These are phyloP conservation scores for Styphnolobium japonicum DNA, from an alignment of 306 rosid species.

Conservation along the genomic window DNA sequence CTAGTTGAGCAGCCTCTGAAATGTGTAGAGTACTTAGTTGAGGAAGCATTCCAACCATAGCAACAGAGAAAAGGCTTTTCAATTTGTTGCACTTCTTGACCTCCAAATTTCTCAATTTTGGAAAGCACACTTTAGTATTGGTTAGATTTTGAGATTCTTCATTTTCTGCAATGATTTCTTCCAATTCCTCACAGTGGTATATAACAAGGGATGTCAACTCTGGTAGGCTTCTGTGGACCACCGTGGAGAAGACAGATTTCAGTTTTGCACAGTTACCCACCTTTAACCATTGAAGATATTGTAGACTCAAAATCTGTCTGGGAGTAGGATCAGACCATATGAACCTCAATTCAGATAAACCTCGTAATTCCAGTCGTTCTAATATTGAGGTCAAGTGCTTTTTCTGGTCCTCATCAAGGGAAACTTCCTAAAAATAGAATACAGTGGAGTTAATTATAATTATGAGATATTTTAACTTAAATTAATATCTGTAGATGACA, in stretches of 20 bases:
- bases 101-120: background rate
- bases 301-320: background rate
- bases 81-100: constrained; percentile 6
- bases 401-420: background rate
- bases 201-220: background rate
- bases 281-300: background rate
- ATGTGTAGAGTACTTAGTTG: background rate
- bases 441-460: background rate
- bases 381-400: background rate
- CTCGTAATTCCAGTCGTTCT: background rate
- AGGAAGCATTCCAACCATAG: constrained; percentile 9
- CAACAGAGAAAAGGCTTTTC: constrained; percentile 10
- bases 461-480: background rate
- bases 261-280: background rate
- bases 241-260: background rate
- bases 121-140: background rate
- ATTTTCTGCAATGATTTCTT: background rate
- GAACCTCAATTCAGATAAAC: background rate
- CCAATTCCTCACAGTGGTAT: constrained; percentile 2
- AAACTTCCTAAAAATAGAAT: background rate
- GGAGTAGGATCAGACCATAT: background rate
- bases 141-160: background rate
- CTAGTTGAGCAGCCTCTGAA: background rate
- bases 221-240: background rate
- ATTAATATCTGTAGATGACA: background rate